Conservation (phyloP, 2,329 filamentous ascomycete genomes). For the Cytospora leucostoma region DNA sequence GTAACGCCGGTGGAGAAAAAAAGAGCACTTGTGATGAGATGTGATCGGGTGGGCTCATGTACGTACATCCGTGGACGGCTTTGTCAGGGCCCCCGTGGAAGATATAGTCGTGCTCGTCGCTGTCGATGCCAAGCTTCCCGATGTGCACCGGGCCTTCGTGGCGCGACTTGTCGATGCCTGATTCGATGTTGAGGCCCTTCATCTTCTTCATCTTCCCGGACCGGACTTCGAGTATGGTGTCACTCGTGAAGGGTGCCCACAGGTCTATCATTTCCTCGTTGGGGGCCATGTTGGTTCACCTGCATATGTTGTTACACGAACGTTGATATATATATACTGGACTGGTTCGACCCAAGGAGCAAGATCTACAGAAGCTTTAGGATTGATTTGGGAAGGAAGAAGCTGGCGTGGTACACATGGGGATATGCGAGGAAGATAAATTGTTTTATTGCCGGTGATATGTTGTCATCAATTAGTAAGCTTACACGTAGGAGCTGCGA, state of each 20-base stretch:
- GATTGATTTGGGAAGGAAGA: no score
- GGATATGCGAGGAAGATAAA: no score
- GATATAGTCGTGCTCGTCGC: constrained; percentile 62
- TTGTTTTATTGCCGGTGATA: no score
- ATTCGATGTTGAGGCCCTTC: constrained; percentile 51
- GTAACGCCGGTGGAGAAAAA: background rate
- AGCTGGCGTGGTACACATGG: no score
- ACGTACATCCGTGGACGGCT: constrained; percentile 59
- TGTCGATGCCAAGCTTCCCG: constrained; percentile 52
- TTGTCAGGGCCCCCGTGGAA: constrained; percentile 66
- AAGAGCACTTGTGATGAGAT: background rate
- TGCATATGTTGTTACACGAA: background rate
- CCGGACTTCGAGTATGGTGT: constrained; percentile 58
- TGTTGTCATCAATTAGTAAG: no score
- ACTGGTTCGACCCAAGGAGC: no score
- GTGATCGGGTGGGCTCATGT: background rate
- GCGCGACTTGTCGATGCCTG: constrained; percentile 58
- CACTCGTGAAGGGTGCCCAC: constrained; percentile 45
- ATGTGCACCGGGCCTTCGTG: constrained; percentile 49
- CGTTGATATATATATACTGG: no score
- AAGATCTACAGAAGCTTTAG: no score
- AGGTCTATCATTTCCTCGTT: constrained; percentile 39
- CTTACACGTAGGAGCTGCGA: no score
- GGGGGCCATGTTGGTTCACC: constrained; percentile 9
- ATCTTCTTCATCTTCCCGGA: constrained; percentile 58